Evolutionary conservation across 2,329 filamentous ascomycete genomes (phyloP), one percentile per base, ranked within the genome.

Genomic region (Calonectria crousiana): DNA sequence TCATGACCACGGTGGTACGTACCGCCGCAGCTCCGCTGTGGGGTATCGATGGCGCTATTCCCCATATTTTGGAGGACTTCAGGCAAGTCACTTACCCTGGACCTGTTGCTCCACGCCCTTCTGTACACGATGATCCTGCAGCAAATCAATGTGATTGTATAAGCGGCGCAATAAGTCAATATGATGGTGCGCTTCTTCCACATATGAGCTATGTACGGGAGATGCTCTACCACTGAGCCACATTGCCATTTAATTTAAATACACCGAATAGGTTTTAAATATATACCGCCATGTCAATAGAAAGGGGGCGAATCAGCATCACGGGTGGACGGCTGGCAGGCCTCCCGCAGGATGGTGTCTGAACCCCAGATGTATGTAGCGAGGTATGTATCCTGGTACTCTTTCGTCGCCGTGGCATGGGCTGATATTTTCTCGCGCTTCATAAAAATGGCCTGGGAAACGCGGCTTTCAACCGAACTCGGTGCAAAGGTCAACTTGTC

Each of bases 1-100:
- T 69, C 71, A 56, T 23, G 52, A 18, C 62, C 51, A 26, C 30
- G 4, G 30, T 11, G 49, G 41, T 70, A 73, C 71, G 67, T 67
- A 73, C 71, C 60, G n/a, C 56, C 13, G 18, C 20, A 26, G 30
- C 60, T 65, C 56, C 56, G 41, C 56, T 62, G 56, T 62, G 56
- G 56, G 56, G 56, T 62, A 41, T 30, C 85, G 84, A 84, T 84
- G 83, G 84, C 81, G 81, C 34, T 62, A 62, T 38, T 62, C 34
- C n/a, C 56, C 56, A 62, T 26, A 62, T 16, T 41, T 62, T 34
- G n/a, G 14, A 18, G 26, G 4, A 20, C 9, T 34, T 11, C 28
- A 26, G n/a, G 30, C 30, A 30, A 20, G 6, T 34, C 23, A 8
- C 52, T 26, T 62, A 62, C 56, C 56, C 56, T 62, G n/a, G 26